A percentile compares a stretch with the other conserved stretches of the same genome.
phyloP scores from a whole-genome alignment of 23 red algal species.

The Gracilaria gracilis region DNA sequence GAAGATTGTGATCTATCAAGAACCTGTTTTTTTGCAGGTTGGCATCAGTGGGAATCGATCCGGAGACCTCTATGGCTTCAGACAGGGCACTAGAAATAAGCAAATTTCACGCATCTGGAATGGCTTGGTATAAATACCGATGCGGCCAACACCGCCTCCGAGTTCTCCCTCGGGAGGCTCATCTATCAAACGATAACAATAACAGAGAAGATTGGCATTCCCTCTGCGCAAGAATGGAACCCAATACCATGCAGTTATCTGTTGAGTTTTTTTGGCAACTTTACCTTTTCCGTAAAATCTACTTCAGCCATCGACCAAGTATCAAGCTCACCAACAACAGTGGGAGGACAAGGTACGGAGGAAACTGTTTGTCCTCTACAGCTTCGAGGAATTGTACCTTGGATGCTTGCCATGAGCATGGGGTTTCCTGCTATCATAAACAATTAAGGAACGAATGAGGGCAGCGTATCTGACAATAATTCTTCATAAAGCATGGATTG shows the following conservation, averaged over 20 bases:
- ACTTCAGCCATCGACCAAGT: too few species aligned
- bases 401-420: too few species aligned
- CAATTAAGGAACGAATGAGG: too few species aligned
- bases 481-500: too few species aligned
- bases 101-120: slow-evolving; percentile 1
- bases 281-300: background rate
- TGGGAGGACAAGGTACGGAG: too few species aligned
- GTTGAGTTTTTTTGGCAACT: slow-evolving; percentile 63
- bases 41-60: background rate
- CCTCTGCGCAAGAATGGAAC: slow-evolving; percentile 87
- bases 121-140: slow-evolving; percentile 45
- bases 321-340: too few species aligned
- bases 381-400: too few species aligned
- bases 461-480: too few species aligned
- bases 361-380: too few species aligned
- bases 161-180: slow-evolving; percentile 76
- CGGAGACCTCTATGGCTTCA: background rate
- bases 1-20: too few species aligned
- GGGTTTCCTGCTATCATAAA: too few species aligned
- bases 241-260: slow-evolving; percentile 83
- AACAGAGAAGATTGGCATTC: slow-evolving; percentile 88
- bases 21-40: background rate
- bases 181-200: slow-evolving; percentile 85
- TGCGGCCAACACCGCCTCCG: background rate
- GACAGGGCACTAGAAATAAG: background rate